Conservation (phyloP, 257 asterid species). For the Fraxinus anomala region DNA sequence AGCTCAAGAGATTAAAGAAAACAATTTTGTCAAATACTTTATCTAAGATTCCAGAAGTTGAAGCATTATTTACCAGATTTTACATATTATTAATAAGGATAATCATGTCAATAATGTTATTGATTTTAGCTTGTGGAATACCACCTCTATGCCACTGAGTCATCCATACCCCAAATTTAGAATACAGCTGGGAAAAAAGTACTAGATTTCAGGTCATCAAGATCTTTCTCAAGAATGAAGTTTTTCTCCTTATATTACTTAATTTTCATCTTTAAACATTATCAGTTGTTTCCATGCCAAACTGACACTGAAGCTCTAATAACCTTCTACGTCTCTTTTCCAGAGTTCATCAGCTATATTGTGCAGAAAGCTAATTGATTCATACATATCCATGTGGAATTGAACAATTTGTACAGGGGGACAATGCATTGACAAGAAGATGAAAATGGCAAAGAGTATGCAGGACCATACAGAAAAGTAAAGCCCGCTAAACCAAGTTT, state of each 20-base stretch:
- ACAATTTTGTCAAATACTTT: constrained; percentile 40
- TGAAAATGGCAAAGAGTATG: constrained; percentile 17
- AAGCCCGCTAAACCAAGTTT: constrained; percentile 19
- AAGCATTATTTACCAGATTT: constrained; percentile 28
- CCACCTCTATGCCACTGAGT: constrained; percentile 18
- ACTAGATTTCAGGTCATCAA: neutral
- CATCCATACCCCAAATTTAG: constrained; percentile 21
- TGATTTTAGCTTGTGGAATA: constrained; percentile 15
- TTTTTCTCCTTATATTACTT: constrained; percentile 17
- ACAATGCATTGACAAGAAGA: constrained; percentile 16
- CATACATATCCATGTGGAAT: constrained; percentile 25
- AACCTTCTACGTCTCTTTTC: constrained; percentile 9
- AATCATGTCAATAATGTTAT: constrained; percentile 15
- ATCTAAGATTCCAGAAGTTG: constrained; percentile 47
- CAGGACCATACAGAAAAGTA: constrained; percentile 25
- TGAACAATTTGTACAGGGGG: constrained; percentile 16
- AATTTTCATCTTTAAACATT: neutral
- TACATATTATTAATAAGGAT: constrained; percentile 16
- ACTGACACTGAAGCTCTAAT: neutral
- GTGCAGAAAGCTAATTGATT: constrained; percentile 9
- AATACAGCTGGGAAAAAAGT: constrained; percentile 20
- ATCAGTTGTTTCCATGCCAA: neutral
- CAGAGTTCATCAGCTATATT: neutral
- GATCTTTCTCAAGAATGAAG: constrained; percentile 9
- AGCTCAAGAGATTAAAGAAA: constrained; percentile 15